Evolutionary conservation across 768 basidiomycete genomes (phyloP), one percentile per base, ranked within the genome.

Genomic region (Suillus brevipes): DNA sequence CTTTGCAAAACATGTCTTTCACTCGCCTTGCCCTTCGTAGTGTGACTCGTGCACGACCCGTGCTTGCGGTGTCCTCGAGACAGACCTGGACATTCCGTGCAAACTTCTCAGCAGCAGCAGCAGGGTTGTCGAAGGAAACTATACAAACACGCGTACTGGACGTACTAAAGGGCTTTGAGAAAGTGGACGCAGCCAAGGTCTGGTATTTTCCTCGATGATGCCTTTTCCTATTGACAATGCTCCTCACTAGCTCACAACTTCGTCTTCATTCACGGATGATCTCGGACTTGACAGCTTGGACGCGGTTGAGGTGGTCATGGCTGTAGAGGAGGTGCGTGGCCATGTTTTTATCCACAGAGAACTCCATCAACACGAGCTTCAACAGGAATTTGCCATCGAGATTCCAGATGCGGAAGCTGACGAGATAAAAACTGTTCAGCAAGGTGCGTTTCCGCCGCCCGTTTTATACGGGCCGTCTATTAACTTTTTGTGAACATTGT

Each of bases 381-480:
- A 20, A 42, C 71, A 99, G 94, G 97, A 99, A 74, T 99, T 99
- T 76, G 84, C 87, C 36, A 96, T 99, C 75, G 97, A 99, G 79
- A 99, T 99, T 73, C 97, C 97, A 18, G 97, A 99, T 73, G 89
- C 86, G 43, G 97, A 99, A 78, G 97, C 96, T 12, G 97, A 98
- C 77, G 89, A 89, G 72, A 98, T 99, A 74, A 89, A 88, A 72
- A 95, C 93, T 8, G 92, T 99, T 61, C 86, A 87, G 70, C 91
- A 98, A 78, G 97, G 96, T 95, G 72, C 63, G 85, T 74, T 61
- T 50, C 23, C n/a, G 43, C 49, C 53, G 34, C 20, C 64, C 28
- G 0, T 28, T 16, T 13, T 60, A 49, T 58, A n/a, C 43, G 4
- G n/a, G 45, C 43, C 2, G 18, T 28, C 38, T 63, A 3, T 16